A percentile compares a stretch with the other conserved stretches of the same genome.
Conservation (phyloP, 163 green algal genomes). For the Chlamydomonas reinhardtii region DNA sequence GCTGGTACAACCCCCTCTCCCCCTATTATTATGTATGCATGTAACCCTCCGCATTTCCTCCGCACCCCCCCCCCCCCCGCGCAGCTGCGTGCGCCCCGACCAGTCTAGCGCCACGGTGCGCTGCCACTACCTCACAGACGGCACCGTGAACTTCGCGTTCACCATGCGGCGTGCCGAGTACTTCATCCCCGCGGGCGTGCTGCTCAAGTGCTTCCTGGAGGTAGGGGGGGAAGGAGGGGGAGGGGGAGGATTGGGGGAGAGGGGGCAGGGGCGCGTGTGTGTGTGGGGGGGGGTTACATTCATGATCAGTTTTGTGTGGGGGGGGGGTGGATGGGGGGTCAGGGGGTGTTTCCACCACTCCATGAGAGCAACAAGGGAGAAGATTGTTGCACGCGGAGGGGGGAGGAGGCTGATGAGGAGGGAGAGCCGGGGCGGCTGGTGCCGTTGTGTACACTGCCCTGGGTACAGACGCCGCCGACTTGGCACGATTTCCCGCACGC, state of each 20-base stretch:
- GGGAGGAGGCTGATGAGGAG: no score
- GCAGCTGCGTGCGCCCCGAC: conserved; percentile 87
- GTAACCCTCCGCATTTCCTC: background rate
- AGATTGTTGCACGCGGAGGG: no score
- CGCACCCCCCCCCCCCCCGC: background rate
- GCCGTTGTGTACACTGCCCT: no score
- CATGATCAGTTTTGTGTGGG: no score
- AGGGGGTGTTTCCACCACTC: no score
- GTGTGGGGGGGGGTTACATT: no score
- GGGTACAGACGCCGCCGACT: no score
- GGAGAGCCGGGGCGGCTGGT: no score
- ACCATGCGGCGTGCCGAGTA: conserved; percentile 89
- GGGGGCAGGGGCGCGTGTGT: background rate
- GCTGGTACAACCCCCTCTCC: no score
- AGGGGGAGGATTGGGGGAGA: background rate
- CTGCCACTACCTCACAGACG: conserved; percentile 94
- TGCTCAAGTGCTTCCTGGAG: conserved; percentile 95
- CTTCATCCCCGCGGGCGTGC: conserved; percentile 92
- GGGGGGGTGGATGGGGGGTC: no score
- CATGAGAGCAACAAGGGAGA: no score
- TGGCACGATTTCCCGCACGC: no score
- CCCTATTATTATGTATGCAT: background rate
- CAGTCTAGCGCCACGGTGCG: conserved; percentile 88
- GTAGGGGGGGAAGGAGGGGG: conserved; percentile 36
- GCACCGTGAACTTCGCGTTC: conserved; percentile 90